phyloP scores from a whole-genome alignment of 2,329 filamentous ascomycete species.

The Akanthomyces dipterigenus region DNA sequence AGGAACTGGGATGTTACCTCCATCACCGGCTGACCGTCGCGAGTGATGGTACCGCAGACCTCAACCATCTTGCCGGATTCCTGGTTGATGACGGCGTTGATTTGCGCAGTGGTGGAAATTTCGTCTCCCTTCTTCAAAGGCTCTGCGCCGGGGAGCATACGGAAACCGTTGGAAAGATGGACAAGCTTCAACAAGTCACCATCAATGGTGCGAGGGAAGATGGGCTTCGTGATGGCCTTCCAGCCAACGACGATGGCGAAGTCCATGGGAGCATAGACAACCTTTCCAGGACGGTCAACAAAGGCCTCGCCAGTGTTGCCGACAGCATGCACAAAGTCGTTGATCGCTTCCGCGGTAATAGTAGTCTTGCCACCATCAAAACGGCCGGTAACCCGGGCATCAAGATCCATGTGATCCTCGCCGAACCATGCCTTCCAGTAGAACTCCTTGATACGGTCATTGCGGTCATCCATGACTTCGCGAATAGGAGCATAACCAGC shows the following conservation, averaged over 20 bases:
- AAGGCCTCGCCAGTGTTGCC: slow-evolving; percentile 97
- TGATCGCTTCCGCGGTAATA: slow-evolving; percentile 88
- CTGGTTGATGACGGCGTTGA: slow-evolving; percentile 97
- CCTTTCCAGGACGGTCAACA: slow-evolving; percentile 89
- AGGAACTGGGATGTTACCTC: slow-evolving; percentile 98
- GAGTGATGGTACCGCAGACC: slow-evolving; percentile 92
- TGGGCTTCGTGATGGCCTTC: slow-evolving; percentile 99
- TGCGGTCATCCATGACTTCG: slow-evolving; percentile 92
- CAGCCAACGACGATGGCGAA: slow-evolving; percentile 97
- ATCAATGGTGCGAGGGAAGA: slow-evolving; percentile 94
- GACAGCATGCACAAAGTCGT: slow-evolving; percentile 97
- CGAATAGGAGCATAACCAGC: slow-evolving; percentile 95
- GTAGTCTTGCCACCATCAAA: slow-evolving; percentile 86
- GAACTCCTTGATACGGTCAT: slow-evolving; percentile 98
- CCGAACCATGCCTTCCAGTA: slow-evolving; percentile 99
- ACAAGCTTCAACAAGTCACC: slow-evolving; percentile 94
- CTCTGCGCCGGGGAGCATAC: slow-evolving; percentile 93
- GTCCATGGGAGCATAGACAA: slow-evolving; percentile 95
- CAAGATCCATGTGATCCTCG: slow-evolving; percentile 73
- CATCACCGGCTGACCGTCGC: slow-evolving; percentile 83
- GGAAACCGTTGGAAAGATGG: slow-evolving; percentile 94
- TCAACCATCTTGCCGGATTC: slow-evolving; percentile 99
- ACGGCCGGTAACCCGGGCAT: slow-evolving; percentile 74
- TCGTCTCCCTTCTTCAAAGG: slow-evolving; percentile 94
- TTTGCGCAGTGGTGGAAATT: slow-evolving; percentile 85